A percentile compares a stretch with the other conserved stretches of the same genome.
Evolutionary conservation across 2,329 filamentous ascomycete species (phyloP).

Genomic region (Botrytis squamosa): DNA sequence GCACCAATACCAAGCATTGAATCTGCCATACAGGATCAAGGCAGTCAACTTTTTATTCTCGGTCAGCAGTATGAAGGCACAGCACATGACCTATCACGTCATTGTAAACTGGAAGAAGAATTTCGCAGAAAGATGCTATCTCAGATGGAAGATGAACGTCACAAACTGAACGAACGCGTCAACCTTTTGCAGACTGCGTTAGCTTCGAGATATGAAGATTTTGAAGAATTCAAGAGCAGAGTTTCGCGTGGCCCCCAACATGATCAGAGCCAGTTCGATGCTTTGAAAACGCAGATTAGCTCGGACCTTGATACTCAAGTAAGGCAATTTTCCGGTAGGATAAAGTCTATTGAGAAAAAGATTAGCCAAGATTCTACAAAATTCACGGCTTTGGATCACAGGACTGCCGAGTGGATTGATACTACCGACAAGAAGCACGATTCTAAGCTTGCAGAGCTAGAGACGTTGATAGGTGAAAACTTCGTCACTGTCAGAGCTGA

Average conservation of each 20-base stretch:
- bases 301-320: neutral
- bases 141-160: neutral
- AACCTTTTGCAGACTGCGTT: conserved; percentile 7
- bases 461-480: neutral
- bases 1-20: neutral
- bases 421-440: neutral
- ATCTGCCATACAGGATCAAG: neutral
- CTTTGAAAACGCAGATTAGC: neutral
- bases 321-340: neutral
- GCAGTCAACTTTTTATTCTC: neutral
- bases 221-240: conserved; percentile 6
- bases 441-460: conserved; percentile 1
- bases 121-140: neutral
- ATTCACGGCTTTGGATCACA: conserved; percentile 19
- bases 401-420: conserved; percentile 15
- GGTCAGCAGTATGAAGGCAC: neutral
- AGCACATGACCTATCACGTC: conserved; percentile 12
- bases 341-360: conserved; percentile 13
- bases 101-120: neutral
- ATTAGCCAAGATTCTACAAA: neutral
- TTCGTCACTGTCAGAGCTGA: neutral
- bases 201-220: neutral
- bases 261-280: neutral
- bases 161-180: neutral
- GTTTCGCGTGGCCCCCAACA: neutral